Conservation (phyloP, 1,284 basidiomycete genomes). For the Ganoderma boninense region DNA sequence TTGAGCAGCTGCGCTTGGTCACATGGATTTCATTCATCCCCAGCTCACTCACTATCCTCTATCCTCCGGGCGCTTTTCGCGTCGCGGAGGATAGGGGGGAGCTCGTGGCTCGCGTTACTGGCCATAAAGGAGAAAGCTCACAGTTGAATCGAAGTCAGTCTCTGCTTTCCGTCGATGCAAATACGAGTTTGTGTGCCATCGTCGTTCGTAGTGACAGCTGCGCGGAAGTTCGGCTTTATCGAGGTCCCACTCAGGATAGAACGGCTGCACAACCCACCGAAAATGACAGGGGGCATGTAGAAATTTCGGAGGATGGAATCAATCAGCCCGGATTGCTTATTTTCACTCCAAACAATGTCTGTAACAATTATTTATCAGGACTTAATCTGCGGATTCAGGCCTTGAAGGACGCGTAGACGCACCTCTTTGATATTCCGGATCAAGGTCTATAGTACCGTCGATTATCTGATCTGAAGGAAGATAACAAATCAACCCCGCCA, state of each 20-base stretch:
- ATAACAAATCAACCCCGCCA: slow-evolving; percentile 5
- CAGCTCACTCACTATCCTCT: slow-evolving; percentile 8
- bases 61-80: neutral
- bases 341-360: slow-evolving; percentile 66
- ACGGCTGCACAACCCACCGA: slow-evolving; percentile 51
- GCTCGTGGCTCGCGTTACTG: neutral
- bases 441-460: slow-evolving; percentile 53
- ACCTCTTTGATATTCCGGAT: slow-evolving; percentile 65
- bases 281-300: slow-evolving; percentile 68
- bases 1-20: neutral
- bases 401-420: slow-evolving; percentile 15
- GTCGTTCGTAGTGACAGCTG: slow-evolving; percentile 56
- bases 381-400: neutral
- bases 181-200: slow-evolving; percentile 70
- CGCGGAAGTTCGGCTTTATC: neutral
- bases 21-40: neutral
- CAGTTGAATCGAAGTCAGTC: slow-evolving; percentile 76
- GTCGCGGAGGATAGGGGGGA: neutral
- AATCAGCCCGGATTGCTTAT: slow-evolving; percentile 47
- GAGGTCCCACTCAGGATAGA: neutral
- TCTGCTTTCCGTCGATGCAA: slow-evolving; percentile 83
- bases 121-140: slow-evolving; percentile 40
- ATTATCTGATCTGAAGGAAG: slow-evolving; percentile 52
- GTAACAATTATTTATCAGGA: neutral
- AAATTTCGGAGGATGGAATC: slow-evolving; percentile 54